A percentile compares a stretch with the other conserved stretches of the same genome.
Conservation (phyloP, 2,329 filamentous ascomycete species). For the Aspergillus felis region DNA sequence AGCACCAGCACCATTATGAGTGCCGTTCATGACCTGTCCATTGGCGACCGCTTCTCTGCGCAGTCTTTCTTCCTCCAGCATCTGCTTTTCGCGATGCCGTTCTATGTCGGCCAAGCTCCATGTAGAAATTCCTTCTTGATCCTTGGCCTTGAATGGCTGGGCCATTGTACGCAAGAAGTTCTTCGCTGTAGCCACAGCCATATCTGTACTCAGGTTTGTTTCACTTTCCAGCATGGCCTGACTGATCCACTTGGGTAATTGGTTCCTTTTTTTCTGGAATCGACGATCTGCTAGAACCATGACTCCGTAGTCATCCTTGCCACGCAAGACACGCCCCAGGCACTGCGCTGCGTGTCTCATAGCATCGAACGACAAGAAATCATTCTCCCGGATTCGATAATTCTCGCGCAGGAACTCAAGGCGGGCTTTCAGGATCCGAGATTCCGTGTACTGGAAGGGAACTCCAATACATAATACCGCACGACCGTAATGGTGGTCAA, state of each 20-base stretch:
- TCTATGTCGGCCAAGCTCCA: conserved; percentile 81
- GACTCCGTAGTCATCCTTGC: conserved; percentile 99
- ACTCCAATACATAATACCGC: conserved; percentile 96
- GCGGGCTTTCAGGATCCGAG: conserved; percentile 89
- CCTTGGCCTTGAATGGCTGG: conserved; percentile 74
- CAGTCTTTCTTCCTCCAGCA: conserved; percentile 65
- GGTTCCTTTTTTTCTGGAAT: conserved; percentile 84
- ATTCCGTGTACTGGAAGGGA: conserved; percentile 98
- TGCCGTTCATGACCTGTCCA: conserved; percentile 23
- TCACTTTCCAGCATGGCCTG: conserved; percentile 81
- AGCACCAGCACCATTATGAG: conserved; percentile 19
- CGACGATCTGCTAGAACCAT: conserved; percentile 96
- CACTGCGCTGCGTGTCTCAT: conserved; percentile 99
- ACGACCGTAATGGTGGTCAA: conserved; percentile 96
- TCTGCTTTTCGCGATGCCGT: conserved; percentile 64
- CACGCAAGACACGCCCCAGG: conserved; percentile 85
- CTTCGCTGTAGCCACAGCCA: conserved; percentile 85
- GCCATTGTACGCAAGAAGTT: conserved; percentile 89
- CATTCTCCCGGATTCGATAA: conserved; percentile 93
- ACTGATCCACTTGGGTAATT: conserved; percentile 95
- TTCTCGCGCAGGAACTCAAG: conserved; percentile 96
- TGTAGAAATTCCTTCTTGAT: conserved; percentile 89
- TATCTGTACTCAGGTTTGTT: conserved; percentile 88
- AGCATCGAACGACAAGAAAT: conserved; percentile 96
- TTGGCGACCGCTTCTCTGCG: conserved; percentile 48